Percentiles rank a stretch among this genome's conserved stretches.
phyloP scores from a whole-genome alignment of 2,329 filamentous ascomycete species.

The Nothophoma quercina region DNA sequence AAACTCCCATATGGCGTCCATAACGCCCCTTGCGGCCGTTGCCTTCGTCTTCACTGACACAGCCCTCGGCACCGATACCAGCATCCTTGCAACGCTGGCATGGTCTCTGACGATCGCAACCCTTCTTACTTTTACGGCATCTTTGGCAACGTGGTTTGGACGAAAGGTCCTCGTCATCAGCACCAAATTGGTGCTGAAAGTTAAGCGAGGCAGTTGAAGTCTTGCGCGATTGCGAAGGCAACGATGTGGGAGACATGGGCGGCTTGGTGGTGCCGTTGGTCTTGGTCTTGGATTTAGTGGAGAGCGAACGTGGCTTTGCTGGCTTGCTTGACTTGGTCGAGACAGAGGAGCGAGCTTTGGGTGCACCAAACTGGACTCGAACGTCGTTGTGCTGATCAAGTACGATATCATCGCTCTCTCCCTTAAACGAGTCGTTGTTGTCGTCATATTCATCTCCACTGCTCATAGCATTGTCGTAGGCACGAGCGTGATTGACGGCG shows the following conservation, averaged over 20 bases:
- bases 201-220: slow-evolving; percentile 74
- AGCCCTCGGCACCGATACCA: slow-evolving; percentile 89
- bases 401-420: slow-evolving; percentile 59
- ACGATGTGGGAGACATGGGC: slow-evolving; percentile 65
- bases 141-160: slow-evolving; percentile 97
- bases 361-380: slow-evolving; percentile 53
- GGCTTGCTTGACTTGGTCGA: slow-evolving; percentile 52
- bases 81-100: slow-evolving; percentile 96
- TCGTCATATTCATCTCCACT: slow-evolving; percentile 69
- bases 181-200: slow-evolving; percentile 67
- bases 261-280: slow-evolving; percentile 49
- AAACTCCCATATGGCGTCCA: slow-evolving; percentile 72
- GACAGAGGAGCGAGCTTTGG: slow-evolving; percentile 48
- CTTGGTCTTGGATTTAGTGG: slow-evolving; percentile 61
- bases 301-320: slow-evolving; percentile 50
- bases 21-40: slow-evolving; percentile 97
- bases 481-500: slow-evolving; percentile 49
- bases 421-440: slow-evolving; percentile 62
- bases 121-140: slow-evolving; percentile 99
- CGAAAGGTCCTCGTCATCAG: slow-evolving; percentile 88
- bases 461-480: slow-evolving; percentile 58
- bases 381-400: slow-evolving; percentile 45
- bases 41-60: slow-evolving; percentile 96
- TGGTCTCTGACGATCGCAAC: slow-evolving; percentile 93
- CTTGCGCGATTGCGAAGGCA: slow-evolving; percentile 76